Conservation (phyloP, 2,329 filamentous ascomycete genomes). For the Magnaporthales sp. region DNA sequence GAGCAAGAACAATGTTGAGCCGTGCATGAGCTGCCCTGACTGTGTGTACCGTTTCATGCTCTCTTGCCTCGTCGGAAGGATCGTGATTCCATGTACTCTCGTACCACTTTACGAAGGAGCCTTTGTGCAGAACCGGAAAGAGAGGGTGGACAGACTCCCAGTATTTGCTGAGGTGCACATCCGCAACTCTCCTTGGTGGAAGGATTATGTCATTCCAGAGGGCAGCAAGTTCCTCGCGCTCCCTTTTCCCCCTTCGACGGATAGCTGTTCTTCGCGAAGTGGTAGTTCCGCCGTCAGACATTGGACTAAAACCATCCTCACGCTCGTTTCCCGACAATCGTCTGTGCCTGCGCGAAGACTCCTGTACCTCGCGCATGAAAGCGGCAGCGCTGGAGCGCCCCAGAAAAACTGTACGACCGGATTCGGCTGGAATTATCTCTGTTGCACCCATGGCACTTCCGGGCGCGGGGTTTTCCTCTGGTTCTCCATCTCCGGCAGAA, state of each 20-base stretch:
- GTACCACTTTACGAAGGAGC: conserved; percentile 9
- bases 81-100: conserved; percentile 7
- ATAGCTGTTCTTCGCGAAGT: background rate
- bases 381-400: conserved; percentile 7
- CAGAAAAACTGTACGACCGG: conserved; percentile 5
- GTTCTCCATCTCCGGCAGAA: background rate
- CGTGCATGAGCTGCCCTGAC: conserved; percentile 4
- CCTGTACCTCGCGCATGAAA: conserved; percentile 6
- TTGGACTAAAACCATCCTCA: background rate
- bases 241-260: background rate
- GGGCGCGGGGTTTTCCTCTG: background rate
- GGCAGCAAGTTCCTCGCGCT: conserved; percentile 3
- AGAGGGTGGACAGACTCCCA: conserved; percentile 13
- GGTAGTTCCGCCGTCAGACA: background rate
- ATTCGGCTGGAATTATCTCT: background rate
- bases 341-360: conserved; percentile 1
- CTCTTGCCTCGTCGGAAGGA: background rate
- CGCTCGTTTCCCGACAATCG: background rate
- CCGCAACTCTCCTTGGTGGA: conserved; percentile 4
- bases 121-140: conserved; percentile 11
- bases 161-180: conserved; percentile 3
- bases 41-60: background rate
- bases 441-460: conserved; percentile 5
- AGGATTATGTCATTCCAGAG: conserved; percentile 6
- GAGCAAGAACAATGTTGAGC: conserved; percentile 5